Base-by-base conservation (phyloP, 1,284 basidiomycete species). In the Ustilago vetiveriae region DNA sequence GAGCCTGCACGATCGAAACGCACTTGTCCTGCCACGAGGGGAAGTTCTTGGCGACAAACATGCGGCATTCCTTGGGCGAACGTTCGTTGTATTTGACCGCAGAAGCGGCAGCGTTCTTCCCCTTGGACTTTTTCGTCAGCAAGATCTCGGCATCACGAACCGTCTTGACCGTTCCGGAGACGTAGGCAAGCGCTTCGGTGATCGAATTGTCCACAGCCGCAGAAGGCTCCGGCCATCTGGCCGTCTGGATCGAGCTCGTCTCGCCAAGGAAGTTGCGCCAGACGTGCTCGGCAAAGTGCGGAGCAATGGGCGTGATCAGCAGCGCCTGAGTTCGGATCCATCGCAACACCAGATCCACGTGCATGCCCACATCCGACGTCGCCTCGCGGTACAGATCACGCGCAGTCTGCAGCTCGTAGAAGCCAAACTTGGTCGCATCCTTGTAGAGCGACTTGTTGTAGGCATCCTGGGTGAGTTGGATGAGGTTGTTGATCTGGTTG, bases 361-460 rank as follows among this genome's bases (percentile, higher is more conserved):
- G 95, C 94, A 98, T 96, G 27, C 93, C 92, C 51, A 90, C 74
- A 43, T 84, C 86, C 48, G 92, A 89, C 13, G 88, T 86, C 49
- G 96, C 92, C 81, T 95, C 91, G 58, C 94, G 91, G 84, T 99
- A 99, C 89, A 94, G 93, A 83, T 98, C 95, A 46, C 96, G 90
- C 2, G 90, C 87, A 38, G 88, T 90, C 82, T 97, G 93, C 72
- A 96, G 88, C 82, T 98, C 94, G 85, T 95, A 99, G 85, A 98
- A 96, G 47, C 94, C 95, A 66, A 87, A 89, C 84, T 98, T 97
- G 72, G 97, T 84, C 3, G 94, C 94, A 67, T 95, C 93, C 84
- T 97, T 98, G 88, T 92, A 98, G 81, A 92, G 89, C 70, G 90
- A 92, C 26, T 92, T 94, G 66, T 46, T 71, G 41, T 71, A 82